Percentiles rank a stretch among this genome's conserved stretches.
These are phyloP conservation scores for Pseudocercospora cruenta DNA, from an alignment of 2,329 filamentous ascomycete genomes.

Conservation along the genomic window DNA sequence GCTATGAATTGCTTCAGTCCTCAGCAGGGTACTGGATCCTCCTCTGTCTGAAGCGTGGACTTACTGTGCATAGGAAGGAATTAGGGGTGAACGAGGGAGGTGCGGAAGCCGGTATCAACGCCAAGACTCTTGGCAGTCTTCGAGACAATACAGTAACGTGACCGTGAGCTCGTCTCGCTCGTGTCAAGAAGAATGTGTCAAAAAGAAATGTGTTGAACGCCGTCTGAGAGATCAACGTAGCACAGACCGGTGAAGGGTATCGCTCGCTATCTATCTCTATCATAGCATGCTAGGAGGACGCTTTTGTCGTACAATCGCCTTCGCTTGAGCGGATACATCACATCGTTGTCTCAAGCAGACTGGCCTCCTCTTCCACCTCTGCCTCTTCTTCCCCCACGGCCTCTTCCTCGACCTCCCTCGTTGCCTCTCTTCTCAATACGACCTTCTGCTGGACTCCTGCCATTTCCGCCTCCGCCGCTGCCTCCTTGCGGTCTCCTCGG, in stretches of 20 bases:
- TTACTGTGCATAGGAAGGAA: too few species aligned
- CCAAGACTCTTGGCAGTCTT: too few species aligned
- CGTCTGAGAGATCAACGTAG: too few species aligned
- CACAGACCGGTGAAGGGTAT: neutral
- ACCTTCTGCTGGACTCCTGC: neutral
- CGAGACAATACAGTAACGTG: too few species aligned
- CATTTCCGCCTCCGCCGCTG: neutral
- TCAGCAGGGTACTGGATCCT: too few species aligned
- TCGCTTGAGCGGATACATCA: neutral
- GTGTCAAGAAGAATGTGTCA: too few species aligned
- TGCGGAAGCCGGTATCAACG: too few species aligned
- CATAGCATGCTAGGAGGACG: neutral
- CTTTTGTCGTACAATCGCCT: neutral
- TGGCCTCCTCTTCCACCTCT: conserved; percentile 13
- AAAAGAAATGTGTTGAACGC: too few species aligned
- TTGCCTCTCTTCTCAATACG: neutral
- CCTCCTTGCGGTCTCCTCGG: neutral
- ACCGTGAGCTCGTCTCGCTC: too few species aligned
- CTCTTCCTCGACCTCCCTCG: conserved; percentile 7
- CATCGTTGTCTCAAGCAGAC: neutral
- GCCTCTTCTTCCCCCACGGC: conserved; percentile 15
- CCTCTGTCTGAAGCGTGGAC: too few species aligned
- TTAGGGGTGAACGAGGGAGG: too few species aligned
- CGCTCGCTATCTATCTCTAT: neutral
- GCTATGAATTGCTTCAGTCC: too few species aligned